phyloP scores from a whole-genome alignment of 1,284 basidiomycete genomes.

The Trichosporon inkin region DNA sequence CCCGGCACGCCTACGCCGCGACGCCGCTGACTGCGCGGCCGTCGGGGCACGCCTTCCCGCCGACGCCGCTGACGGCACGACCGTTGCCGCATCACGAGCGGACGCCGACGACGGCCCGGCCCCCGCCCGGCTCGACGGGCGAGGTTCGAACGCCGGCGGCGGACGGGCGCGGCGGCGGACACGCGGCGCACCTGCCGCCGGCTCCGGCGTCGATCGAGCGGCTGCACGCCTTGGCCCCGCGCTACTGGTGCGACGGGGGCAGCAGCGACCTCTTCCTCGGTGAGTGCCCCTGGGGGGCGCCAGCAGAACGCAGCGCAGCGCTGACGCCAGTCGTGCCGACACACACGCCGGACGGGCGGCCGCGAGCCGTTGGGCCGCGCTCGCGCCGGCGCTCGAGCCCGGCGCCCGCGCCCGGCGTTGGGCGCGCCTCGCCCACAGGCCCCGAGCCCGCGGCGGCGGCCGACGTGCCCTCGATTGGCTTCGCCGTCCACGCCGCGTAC shows the following conservation, averaged over 20 bases:
- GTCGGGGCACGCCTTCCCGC: not conserved
- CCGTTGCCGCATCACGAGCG: not conserved
- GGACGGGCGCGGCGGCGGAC: too few relatives aligned
- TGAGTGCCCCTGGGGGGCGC: constrained; percentile 25
- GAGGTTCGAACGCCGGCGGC: not conserved
- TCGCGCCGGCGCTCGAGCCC: not conserved
- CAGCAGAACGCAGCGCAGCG: not conserved
- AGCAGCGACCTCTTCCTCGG: constrained; percentile 43
- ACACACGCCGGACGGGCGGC: not conserved
- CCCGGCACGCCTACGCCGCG: not conserved
- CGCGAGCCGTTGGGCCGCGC: not conserved
- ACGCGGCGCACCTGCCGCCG: not conserved
- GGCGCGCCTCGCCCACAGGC: too few relatives aligned
- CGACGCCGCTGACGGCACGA: not conserved
- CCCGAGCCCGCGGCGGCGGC: too few relatives aligned
- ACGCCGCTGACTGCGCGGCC: not conserved
- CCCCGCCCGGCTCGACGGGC: constrained; percentile 25
- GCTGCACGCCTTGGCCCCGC: constrained; percentile 36
- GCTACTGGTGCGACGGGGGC: constrained; percentile 39
- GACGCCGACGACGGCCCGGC: not conserved
- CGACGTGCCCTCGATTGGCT: constrained; percentile 33
- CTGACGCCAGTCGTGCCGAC: constrained; percentile 10
- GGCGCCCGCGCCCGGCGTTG: too few relatives aligned
- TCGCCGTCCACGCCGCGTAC: constrained; percentile 47
- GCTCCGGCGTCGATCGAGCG: constrained; percentile 24